Evolutionary conservation across 371 early-diverging fungal species (phyloP).

Genomic region (Dinochytrium kinnereticum): DNA sequence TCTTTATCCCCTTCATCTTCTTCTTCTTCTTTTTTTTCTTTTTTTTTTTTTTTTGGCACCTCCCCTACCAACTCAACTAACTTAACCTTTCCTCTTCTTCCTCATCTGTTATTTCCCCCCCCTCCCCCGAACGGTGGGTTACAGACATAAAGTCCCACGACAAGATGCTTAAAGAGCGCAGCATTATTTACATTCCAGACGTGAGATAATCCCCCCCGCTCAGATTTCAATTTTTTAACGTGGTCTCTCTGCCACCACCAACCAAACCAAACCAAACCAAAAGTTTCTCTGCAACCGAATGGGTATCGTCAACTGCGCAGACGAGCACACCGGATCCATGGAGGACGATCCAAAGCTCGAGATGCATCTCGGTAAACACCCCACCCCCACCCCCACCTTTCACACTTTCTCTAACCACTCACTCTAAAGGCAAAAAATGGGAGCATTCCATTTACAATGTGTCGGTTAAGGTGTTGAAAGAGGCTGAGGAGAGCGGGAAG

Average conservation of each 20-base stretch:
- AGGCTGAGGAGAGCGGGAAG: slow-evolving; percentile 23
- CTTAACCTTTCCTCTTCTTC: neutral
- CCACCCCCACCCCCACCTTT: neutral
- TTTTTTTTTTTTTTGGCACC: too few relatives aligned
- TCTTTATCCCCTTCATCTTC: too few relatives aligned
- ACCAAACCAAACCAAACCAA: too few relatives aligned
- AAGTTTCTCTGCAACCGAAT: slow-evolving; percentile 54
- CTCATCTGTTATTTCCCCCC: too few relatives aligned
- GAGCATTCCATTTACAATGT: slow-evolving; percentile 43
- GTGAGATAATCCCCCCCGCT: slow-evolving; percentile 13
- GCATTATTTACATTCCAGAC: slow-evolving; percentile 51
- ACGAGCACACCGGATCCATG: slow-evolving; percentile 45
- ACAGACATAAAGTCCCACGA: slow-evolving; percentile 38
- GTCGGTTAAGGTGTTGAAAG: slow-evolving; percentile 30
- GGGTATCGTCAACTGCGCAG: slow-evolving; percentile 56
- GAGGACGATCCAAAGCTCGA: slow-evolving; percentile 46
- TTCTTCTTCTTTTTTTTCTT: too few relatives aligned
- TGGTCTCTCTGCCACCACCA: too few relatives aligned
- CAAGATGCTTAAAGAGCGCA: slow-evolving; percentile 33
- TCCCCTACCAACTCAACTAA: too few relatives aligned
- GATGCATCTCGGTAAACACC: slow-evolving; percentile 42
- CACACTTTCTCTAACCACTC: neutral
- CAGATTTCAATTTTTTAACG: too few relatives aligned
- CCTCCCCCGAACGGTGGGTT: slow-evolving; percentile 5
- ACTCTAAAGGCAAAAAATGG: slow-evolving; percentile 39